These are phyloP conservation scores for Haplographium delicatum DNA, from an alignment of 495 filamentous ascomycete genomes.

Conservation along the genomic window DNA sequence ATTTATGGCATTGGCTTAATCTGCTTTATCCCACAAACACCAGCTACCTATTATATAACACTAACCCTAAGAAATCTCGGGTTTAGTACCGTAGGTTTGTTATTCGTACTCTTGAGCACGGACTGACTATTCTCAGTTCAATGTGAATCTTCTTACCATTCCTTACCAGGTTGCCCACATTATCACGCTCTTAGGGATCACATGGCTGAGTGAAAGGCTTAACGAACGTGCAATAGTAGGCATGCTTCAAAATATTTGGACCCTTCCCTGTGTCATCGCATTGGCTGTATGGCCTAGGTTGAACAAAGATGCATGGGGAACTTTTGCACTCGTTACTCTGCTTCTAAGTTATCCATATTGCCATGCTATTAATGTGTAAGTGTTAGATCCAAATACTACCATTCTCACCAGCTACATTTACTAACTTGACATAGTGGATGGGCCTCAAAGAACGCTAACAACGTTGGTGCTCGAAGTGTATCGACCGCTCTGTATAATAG, in stretches of 20 bases:
- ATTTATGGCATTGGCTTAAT: constrained; percentile 60
- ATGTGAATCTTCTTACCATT: constrained; percentile 65
- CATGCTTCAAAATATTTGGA: constrained; percentile 50
- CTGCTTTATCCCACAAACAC: constrained; percentile 48
- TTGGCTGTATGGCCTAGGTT: constrained; percentile 38
- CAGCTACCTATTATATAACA: constrained; percentile 54
- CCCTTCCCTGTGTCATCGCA: constrained; percentile 49
- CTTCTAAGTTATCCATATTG: constrained; percentile 45
- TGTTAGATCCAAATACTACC: too few species aligned
- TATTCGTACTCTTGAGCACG: neutral
- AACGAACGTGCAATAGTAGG: constrained; percentile 50
- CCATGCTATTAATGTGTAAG: constrained; percentile 38
- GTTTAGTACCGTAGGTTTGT: constrained; percentile 43
- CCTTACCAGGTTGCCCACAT: constrained; percentile 49
- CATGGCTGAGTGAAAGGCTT: constrained; percentile 51
- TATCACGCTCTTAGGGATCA: constrained; percentile 43
- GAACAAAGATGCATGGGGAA: constrained; percentile 41
- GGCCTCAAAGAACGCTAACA: constrained; percentile 47
- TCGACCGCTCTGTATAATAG: constrained; percentile 48
- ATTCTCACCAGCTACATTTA: too few species aligned
- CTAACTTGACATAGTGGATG: constrained; percentile 34
- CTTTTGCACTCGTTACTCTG: constrained; percentile 49
- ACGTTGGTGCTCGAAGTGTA: constrained; percentile 23
- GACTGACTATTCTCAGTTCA: constrained; percentile 32
- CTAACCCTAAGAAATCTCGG: constrained; percentile 53